Conservation (phyloP, 2,329 filamentous ascomycete species). For the Cladorrhinum sp. region DNA sequence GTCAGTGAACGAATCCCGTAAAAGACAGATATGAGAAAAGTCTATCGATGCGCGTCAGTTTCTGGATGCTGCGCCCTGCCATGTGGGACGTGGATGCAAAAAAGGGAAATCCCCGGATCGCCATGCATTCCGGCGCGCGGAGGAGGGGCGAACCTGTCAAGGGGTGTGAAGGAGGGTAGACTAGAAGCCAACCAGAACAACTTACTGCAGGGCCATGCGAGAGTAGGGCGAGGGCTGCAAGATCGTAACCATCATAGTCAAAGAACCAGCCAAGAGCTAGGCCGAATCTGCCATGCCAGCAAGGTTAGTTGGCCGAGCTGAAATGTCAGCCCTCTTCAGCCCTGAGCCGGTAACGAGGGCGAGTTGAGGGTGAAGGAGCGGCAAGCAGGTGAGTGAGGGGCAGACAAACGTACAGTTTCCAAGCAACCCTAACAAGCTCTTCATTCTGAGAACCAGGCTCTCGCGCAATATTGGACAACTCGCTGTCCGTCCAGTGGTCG, state of each 20-base stretch:
- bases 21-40: constrained; percentile 74
- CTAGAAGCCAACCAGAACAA: constrained; percentile 15
- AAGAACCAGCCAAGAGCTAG: constrained; percentile 71
- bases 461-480: constrained; percentile 66
- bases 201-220: constrained; percentile 70
- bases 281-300: constrained; percentile 56
- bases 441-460: constrained; percentile 53
- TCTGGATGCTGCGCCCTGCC: constrained; percentile 18
- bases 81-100: constrained; percentile 5
- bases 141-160: not conserved
- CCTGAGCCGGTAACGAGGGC: constrained; percentile 21
- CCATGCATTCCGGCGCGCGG: constrained; percentile 8
- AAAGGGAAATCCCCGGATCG: constrained; percentile 12
- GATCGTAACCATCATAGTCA: constrained; percentile 70
- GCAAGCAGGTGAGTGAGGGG: constrained; percentile 3
- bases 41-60: constrained; percentile 39
- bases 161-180: constrained; percentile 5
- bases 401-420: constrained; percentile 50
- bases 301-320: constrained; percentile 21
- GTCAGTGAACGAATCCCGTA: constrained; percentile 66
- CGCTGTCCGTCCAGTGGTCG: constrained; percentile 57
- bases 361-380: constrained; percentile 1
- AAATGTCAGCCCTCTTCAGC: constrained; percentile 35
- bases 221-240: constrained; percentile 63
- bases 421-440: constrained; percentile 51